These are phyloP conservation scores for Meripilus lineatus DNA, from an alignment of 1,284 basidiomycete species.

Conservation along the genomic window DNA sequence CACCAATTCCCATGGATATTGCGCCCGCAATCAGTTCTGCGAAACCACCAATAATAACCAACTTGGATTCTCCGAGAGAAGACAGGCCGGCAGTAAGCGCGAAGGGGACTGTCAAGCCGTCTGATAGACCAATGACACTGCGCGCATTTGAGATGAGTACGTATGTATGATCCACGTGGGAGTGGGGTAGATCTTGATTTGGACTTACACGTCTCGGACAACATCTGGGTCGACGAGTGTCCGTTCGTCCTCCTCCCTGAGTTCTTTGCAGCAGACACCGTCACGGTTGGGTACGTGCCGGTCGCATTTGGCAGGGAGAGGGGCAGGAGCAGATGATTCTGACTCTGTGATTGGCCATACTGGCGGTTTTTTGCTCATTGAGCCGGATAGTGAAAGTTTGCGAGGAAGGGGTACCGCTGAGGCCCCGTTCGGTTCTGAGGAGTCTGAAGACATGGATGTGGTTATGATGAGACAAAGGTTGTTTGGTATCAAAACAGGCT, in stretches of 20 bases:
- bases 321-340: slow-evolving; percentile 31
- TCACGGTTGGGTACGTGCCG: slow-evolving; percentile 43
- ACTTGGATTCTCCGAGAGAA: slow-evolving; percentile 80
- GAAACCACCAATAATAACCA: slow-evolving; percentile 89
- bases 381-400: not conserved
- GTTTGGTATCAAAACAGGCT: not conserved
- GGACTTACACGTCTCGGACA: slow-evolving; percentile 73
- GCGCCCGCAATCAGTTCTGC: slow-evolving; percentile 95
- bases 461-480: not conserved
- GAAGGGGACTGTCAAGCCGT: slow-evolving; percentile 95
- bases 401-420: slow-evolving; percentile 1
- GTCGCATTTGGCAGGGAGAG: slow-evolving; percentile 57
- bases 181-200: slow-evolving; percentile 3
- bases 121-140: slow-evolving; percentile 91
- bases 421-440: not conserved
- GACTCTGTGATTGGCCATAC: slow-evolving; percentile 57
- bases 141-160: slow-evolving; percentile 14
- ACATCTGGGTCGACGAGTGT: slow-evolving; percentile 81
- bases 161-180: slow-evolving; percentile 7
- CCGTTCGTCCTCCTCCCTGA: slow-evolving; percentile 73
- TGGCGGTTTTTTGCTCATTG: slow-evolving; percentile 36
- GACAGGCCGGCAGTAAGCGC: slow-evolving; percentile 88
- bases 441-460: slow-evolving; percentile 1
- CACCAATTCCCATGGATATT: slow-evolving; percentile 96
- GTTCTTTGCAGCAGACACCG: slow-evolving; percentile 79